phyloP scores from a whole-genome alignment of 2,329 filamentous ascomycete species.

The Phialophora expanda region DNA sequence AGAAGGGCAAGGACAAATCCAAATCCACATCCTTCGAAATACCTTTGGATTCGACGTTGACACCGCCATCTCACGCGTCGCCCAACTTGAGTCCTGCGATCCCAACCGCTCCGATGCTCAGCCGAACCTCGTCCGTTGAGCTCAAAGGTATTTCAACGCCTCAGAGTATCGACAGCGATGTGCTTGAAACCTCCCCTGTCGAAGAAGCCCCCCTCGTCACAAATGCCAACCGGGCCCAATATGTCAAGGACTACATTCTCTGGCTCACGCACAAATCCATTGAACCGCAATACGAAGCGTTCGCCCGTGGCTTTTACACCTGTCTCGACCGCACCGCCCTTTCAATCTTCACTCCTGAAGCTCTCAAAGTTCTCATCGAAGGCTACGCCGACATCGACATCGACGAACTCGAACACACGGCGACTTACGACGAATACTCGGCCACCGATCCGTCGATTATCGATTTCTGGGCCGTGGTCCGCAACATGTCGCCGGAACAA shows the following conservation, averaged over 20 bases:
- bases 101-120: conserved; percentile 20
- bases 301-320: conserved; percentile 77
- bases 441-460: conserved; percentile 70
- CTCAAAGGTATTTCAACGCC: conserved; percentile 31
- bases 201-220: conserved; percentile 75
- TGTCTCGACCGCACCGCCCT: conserved; percentile 75
- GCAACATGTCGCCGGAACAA: conserved; percentile 63
- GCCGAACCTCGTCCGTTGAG: conserved; percentile 30
- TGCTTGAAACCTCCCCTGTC: conserved; percentile 11
- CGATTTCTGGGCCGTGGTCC: conserved; percentile 85
- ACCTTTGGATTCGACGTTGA: conserved; percentile 26
- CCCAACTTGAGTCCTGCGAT: conserved; percentile 20
- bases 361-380: conserved; percentile 80
- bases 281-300: conserved; percentile 76
- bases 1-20: conserved; percentile 35
- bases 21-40: conserved; percentile 38
- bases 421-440: conserved; percentile 80
- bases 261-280: conserved; percentile 83
- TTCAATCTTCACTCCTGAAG: conserved; percentile 70
- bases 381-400: conserved; percentile 83
- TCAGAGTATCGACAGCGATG: conserved; percentile 31
- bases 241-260: conserved; percentile 80
- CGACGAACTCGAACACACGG: conserved; percentile 69
- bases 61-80: conserved; percentile 28
- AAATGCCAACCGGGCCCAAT: conserved; percentile 75